These are phyloP conservation scores for Rhododendron mucronatum DNA, from an alignment of 148 eudicot genomes.

Conservation along the genomic window DNA sequence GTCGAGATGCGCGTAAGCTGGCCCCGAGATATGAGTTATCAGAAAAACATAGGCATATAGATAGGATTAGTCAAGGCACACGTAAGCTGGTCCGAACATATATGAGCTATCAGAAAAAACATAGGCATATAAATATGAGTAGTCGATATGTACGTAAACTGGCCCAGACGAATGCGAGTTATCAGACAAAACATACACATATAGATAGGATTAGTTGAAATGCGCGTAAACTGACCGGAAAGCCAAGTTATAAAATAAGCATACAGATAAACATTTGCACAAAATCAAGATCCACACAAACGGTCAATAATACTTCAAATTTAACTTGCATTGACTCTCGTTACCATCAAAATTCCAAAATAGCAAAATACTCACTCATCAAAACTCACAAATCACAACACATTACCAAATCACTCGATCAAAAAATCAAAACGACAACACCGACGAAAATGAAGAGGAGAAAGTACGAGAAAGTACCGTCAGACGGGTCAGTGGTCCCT, in stretches of 20 bases:
- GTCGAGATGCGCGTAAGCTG: not conserved
- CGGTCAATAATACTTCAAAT: not conserved
- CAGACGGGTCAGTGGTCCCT: slow-evolving; percentile 68
- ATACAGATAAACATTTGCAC: not conserved
- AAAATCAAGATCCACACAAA: slow-evolving; percentile 11
- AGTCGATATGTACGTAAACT: too few relatives aligned
- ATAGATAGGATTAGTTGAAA: not conserved
- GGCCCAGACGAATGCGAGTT: too few relatives aligned
- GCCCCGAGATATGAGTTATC: too few relatives aligned
- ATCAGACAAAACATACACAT: not conserved
- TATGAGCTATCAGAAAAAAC: not conserved
- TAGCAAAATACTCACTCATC: not conserved
- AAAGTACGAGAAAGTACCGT: slow-evolving; percentile 31
- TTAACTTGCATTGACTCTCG: slow-evolving; percentile 18
- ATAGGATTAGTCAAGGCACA: not conserved
- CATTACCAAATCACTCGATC: slow-evolving; percentile 4
- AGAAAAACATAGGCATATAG: not conserved
- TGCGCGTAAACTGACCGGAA: not conserved
- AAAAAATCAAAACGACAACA: not conserved
- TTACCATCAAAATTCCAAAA: slow-evolving; percentile 2
- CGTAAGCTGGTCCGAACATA: too few relatives aligned
- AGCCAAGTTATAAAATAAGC: not conserved
- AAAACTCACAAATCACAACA: not conserved
- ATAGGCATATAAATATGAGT: not conserved
- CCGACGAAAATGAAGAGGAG: not conserved